These are phyloP conservation scores for Cystoderma amianthinum DNA, from an alignment of 768 basidiomycete genomes.

Conservation along the genomic window DNA sequence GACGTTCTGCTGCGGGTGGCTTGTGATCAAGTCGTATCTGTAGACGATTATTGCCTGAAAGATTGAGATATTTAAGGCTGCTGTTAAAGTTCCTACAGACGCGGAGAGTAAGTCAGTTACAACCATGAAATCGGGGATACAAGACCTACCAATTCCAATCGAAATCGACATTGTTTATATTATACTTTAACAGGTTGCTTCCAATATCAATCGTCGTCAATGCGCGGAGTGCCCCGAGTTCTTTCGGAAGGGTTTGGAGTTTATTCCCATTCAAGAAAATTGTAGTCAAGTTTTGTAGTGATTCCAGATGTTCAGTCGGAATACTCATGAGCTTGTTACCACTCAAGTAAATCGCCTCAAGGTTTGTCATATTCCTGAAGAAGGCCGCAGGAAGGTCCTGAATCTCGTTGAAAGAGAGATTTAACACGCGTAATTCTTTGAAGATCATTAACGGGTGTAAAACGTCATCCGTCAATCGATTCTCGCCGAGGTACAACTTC, in stretches of 20 bases:
- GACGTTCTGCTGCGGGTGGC: slow-evolving; percentile 4
- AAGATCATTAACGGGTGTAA: slow-evolving; percentile 73
- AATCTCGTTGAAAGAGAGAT: slow-evolving; percentile 92
- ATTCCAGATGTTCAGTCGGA: slow-evolving; percentile 82
- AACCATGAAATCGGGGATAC: neutral
- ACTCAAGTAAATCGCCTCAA: slow-evolving; percentile 88
- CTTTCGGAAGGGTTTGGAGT: slow-evolving; percentile 86
- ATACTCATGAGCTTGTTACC: slow-evolving; percentile 92
- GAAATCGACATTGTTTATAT: slow-evolving; percentile 97
- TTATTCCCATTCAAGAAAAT: slow-evolving; percentile 93
- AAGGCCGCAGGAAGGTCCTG: slow-evolving; percentile 79
- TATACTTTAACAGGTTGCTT: slow-evolving; percentile 91
- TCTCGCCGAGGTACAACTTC: slow-evolving; percentile 85
- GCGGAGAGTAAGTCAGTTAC: neutral
- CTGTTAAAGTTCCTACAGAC: slow-evolving; percentile 87
- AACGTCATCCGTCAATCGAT: slow-evolving; percentile 73
- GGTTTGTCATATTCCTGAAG: slow-evolving; percentile 57
- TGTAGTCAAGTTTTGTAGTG: slow-evolving; percentile 58
- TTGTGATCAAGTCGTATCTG: slow-evolving; percentile 81
- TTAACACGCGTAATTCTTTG: slow-evolving; percentile 73
- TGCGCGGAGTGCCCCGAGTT: slow-evolving; percentile 75
- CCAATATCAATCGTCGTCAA: slow-evolving; percentile 86
- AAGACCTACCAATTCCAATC: slow-evolving; percentile 93
- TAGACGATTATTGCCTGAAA: slow-evolving; percentile 94
- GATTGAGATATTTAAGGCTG: slow-evolving; percentile 87